A percentile compares a stretch with the other conserved stretches of the same genome.
These are phyloP conservation scores for Mycosphaerella sp. DNA, from an alignment of 2,329 filamentous ascomycete genomes.

Conservation along the genomic window DNA sequence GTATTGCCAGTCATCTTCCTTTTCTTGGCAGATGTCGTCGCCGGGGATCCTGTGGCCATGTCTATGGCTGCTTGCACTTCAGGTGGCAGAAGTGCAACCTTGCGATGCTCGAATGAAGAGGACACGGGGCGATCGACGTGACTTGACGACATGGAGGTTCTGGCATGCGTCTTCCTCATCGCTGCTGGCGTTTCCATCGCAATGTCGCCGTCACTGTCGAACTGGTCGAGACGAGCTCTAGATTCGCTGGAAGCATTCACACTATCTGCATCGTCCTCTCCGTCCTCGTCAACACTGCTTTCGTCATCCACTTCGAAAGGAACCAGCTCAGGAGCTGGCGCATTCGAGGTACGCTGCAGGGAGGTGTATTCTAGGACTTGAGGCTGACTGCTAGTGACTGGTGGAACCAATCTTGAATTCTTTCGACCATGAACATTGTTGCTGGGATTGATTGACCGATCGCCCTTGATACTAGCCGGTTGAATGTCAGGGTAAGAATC, in stretches of 20 bases:
- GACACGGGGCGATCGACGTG: neutral
- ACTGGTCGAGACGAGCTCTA: no score
- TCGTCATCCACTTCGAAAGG: constrained; percentile 3
- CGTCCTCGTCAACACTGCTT: constrained; percentile 4
- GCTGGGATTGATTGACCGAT: constrained; percentile 12
- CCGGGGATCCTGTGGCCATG: constrained; percentile 1
- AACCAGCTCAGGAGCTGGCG: neutral
- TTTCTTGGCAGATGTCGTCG: constrained; percentile 15
- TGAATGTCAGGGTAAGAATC: constrained; percentile 3
- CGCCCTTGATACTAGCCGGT: neutral
- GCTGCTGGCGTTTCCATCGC: neutral
- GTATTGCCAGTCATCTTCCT: constrained; percentile 32
- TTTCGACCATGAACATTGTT: constrained; percentile 9
- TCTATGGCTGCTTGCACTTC: constrained; percentile 9
- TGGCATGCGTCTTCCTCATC: neutral
- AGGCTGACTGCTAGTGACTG: neutral
- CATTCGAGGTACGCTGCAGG: neutral
- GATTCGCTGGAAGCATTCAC: no score
- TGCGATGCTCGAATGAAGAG: neutral
- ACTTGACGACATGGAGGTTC: neutral
- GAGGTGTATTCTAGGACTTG: neutral
- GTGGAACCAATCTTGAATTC: neutral
- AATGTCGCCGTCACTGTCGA: neutral
- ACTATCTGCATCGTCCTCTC: neutral
- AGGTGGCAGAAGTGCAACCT: neutral